Evolutionary conservation across 2,329 filamentous ascomycete species (phyloP).

Genomic region (Remersonia thermophila): DNA sequence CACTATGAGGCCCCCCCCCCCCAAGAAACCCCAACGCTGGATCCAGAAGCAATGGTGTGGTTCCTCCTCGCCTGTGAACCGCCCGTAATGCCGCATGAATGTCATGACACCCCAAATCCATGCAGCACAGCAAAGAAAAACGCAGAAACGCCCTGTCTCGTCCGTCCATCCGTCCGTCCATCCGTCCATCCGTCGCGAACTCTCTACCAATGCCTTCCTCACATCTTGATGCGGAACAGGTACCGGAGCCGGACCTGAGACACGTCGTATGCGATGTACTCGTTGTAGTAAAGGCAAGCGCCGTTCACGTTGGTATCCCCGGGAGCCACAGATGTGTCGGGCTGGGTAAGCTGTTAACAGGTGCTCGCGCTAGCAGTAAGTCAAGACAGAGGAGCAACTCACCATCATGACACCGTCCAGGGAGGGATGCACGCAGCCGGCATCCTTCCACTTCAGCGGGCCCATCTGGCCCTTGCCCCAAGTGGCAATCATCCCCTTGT

Average conservation of each 20-base stretch:
- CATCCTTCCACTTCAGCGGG: conserved; percentile 66
- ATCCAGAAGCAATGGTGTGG: too few species aligned
- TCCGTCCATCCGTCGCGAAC: too few species aligned
- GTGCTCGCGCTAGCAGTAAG: not conserved
- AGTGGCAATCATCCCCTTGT: conserved; percentile 50
- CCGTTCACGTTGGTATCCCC: conserved; percentile 33
- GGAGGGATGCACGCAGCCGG: conserved; percentile 47
- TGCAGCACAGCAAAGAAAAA: too few species aligned
- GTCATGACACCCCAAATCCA: too few species aligned
- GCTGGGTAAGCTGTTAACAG: conserved; percentile 24
- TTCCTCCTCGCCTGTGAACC: too few species aligned
- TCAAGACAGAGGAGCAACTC: conserved; percentile 21
- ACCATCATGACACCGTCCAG: conserved; percentile 61
- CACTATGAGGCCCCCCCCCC: too few species aligned
- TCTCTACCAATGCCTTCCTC: too few species aligned
- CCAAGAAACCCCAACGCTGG: too few species aligned
- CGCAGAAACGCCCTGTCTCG: too few species aligned
- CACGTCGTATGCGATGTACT: conserved; percentile 61
- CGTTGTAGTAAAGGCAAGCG: conserved; percentile 52
- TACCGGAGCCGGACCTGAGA: conserved; percentile 60
- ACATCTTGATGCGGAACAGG: conserved; percentile 50
- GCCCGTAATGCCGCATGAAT: too few species aligned
- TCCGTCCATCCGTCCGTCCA: too few species aligned
- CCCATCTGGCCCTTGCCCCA: conserved; percentile 55
- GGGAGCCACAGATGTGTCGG: conserved; percentile 35